Evolutionary conservation across 2,329 filamentous ascomycete species (phyloP).

Genomic region (Cladosporium sp.): DNA sequence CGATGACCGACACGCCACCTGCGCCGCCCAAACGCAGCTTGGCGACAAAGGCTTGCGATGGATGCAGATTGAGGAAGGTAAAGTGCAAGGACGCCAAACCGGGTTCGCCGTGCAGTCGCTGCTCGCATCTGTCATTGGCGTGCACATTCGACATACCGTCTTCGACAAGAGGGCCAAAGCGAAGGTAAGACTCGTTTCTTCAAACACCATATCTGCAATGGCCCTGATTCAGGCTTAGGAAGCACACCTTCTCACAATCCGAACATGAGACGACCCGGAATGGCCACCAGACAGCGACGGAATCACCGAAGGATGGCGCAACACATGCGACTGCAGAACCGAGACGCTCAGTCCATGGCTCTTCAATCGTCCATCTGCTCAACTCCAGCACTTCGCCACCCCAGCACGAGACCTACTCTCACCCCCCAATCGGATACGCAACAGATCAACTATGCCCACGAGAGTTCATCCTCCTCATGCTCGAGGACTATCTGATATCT

Average conservation of each 20-base stretch:
- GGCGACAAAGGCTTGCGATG: slow-evolving; percentile 8
- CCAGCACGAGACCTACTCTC: not conserved
- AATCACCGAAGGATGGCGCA: not conserved
- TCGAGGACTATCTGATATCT: slow-evolving; percentile 6
- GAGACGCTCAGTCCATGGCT: not conserved
- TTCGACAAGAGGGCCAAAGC: slow-evolving; percentile 8
- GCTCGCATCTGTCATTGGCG: slow-evolving; percentile 3
- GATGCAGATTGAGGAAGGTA: slow-evolving; percentile 11
- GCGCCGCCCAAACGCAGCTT: slow-evolving; percentile 7
- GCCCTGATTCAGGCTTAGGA: not conserved
- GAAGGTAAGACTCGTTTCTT: not conserved
- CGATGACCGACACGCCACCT: slow-evolving; percentile 1
- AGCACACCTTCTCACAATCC: not conserved
- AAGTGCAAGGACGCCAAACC: slow-evolving; percentile 9
- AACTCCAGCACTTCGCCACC: not conserved
- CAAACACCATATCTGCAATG: not conserved
- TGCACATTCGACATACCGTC: slow-evolving; percentile 10
- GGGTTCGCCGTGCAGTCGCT: slow-evolving; percentile 3
- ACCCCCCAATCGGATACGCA: not conserved
- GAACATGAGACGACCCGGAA: not conserved
- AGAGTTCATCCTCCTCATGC: slow-evolving; percentile 5
- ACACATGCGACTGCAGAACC: not conserved
- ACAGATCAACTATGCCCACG: slow-evolving; percentile 9
- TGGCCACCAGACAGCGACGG: not conserved
- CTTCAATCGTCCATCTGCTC: not conserved